These are phyloP conservation scores for Zoysia pacifica DNA, from an alignment of 176 grass and related monocot species.

Conservation along the genomic window DNA sequence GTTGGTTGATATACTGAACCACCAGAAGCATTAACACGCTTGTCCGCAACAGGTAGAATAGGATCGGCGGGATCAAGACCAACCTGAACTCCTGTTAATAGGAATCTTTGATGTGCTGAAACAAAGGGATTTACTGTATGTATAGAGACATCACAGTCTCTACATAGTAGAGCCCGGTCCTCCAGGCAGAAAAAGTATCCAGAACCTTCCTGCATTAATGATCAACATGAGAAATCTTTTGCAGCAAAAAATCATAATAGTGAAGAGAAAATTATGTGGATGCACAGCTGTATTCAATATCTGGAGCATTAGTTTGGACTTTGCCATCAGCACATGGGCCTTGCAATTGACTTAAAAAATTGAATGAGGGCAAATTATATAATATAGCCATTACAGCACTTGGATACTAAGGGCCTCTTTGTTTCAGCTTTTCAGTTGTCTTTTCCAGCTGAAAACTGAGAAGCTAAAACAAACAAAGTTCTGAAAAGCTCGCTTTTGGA, in stretches of 20 bases:
- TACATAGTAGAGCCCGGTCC: conserved; percentile 86
- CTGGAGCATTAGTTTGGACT: conserved; percentile 5
- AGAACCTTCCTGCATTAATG: conserved; percentile 64
- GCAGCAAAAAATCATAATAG: background rate
- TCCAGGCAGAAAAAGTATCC: conserved; percentile 98
- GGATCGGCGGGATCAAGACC: conserved; percentile 67
- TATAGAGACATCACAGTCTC: conserved; percentile 80
- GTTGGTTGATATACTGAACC: conserved; percentile 26
- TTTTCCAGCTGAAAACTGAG: no score
- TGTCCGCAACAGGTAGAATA: conserved; percentile 43
- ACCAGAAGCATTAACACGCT: conserved; percentile 19
- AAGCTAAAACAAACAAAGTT: no score
- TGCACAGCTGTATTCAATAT: background rate
- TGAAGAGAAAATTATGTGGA: conserved; percentile 10
- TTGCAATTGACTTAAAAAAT: conserved; percentile 14
- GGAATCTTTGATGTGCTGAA: conserved; percentile 76
- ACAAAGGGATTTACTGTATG: conserved; percentile 77
- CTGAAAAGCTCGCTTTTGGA: no score
- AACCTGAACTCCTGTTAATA: conserved; percentile 88
- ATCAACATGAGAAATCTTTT: conserved; percentile 28
- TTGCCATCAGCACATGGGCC: background rate
- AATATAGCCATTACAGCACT: background rate
- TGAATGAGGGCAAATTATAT: background rate
- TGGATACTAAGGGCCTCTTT: no score
- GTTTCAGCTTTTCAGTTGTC: no score